Percentiles rank a stretch among this genome's conserved stretches.
Conservation (phyloP, 2,329 filamentous ascomycete genomes). For the Sarocladium kiliense region DNA sequence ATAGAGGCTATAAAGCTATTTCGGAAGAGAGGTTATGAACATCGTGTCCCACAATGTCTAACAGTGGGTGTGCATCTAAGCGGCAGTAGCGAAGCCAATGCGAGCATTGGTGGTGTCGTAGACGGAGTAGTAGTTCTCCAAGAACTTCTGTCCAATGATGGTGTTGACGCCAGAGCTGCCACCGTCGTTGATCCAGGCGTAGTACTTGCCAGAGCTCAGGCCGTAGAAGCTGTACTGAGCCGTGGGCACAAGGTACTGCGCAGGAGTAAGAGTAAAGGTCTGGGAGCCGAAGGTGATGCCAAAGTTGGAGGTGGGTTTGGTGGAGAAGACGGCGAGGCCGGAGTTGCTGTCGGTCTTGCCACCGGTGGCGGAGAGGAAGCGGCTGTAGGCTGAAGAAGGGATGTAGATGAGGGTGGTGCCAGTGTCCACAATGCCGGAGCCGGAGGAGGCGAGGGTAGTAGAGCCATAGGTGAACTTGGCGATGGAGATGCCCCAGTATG, state of each 20-base stretch:
- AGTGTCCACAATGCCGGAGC: conserved; percentile 20
- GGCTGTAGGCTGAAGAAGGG: conserved; percentile 20
- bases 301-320: conserved; percentile 22
- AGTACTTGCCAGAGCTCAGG: conserved; percentile 20
- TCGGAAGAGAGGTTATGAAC: no score
- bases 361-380: conserved; percentile 21
- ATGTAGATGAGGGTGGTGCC: conserved; percentile 23
- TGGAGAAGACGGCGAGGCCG: conserved; percentile 20
- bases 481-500: conserved; percentile 20
- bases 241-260: conserved; percentile 20
- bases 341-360: conserved; percentile 18
- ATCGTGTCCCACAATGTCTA: no score
- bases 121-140: conserved; percentile 24
- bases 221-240: conserved; percentile 20
- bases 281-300: conserved; percentile 20
- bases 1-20: no score
- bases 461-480: conserved; percentile 18
- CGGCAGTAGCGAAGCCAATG: conserved; percentile 18
- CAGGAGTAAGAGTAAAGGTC: conserved; percentile 22
- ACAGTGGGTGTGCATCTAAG: background rate
- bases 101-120: conserved; percentile 18
- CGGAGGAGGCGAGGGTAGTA: conserved; percentile 13
- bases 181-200: conserved; percentile 22
- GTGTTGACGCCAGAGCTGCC: conserved; percentile 20
- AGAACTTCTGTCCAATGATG: conserved; percentile 24